Evolutionary conservation across 257 asterid genomes (phyloP), one percentile per base, ranked within the genome.

Genomic region (Knoxia roxburghii): DNA sequence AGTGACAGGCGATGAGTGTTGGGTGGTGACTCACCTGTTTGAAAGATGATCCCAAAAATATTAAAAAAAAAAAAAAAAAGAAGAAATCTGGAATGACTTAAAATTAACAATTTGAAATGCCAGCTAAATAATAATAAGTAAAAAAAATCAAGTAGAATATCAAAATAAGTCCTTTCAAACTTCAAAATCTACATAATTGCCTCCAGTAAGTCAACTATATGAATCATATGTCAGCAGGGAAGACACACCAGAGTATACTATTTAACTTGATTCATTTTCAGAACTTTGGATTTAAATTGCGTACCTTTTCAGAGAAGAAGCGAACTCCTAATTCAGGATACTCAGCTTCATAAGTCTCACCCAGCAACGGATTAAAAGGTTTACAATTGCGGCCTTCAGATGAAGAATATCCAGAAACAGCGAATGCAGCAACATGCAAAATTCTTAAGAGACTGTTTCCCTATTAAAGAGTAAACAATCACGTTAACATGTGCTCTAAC

Each of bases 11-110:
- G 83, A 92, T 86, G 76, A 87, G 81, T 32, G 98, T 92, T 37
- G 98, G 98, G 80, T 92, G 98, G 87, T 92, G 98, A 78, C 97
- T 89, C 59, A 92, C 98, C 98, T 92, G 85, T 79, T 72, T 78
- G 68, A 63, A 74, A 75, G 77, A 48, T 35, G 20, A 4, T 33
- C 45, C 8, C 2, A 35, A 23, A 69, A 14, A 62, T 32, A 15
- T 43, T 3, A 43, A 43, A 6, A 15, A 10, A 53, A 27, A 41
- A 23, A 43, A 17, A 4, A 12, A 30, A 41, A n/a, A 27, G 21
- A 13, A 5, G 4, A 32, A 2, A n/a, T 8, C 3, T 12, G n/a
- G 13, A 30, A 30, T 57, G 62, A 14, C 40, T 58, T 32, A 39
- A 30, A 58, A 33, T 32, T n/a, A n/a, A n/a, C 17, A 57, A 58